Percentiles rank a stretch among this genome's conserved stretches.
Evolutionary conservation across 192 early-diverging fungal species (phyloP).

Genomic region (Coemansia sp.): DNA sequence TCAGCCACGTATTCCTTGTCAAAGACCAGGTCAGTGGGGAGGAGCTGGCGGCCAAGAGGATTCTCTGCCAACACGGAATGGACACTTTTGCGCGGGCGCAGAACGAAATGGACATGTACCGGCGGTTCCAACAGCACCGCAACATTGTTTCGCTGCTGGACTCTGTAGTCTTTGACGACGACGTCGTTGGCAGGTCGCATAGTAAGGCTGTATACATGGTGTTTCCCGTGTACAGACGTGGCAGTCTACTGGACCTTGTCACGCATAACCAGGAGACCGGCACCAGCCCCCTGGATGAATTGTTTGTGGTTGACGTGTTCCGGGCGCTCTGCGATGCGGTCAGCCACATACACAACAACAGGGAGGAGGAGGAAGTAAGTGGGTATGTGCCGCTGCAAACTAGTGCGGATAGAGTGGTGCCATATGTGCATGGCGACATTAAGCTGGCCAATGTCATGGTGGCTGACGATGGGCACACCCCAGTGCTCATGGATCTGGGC

Average conservation of each 20-base stretch:
- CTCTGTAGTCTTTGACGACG: not conserved
- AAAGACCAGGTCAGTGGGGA: conserved; percentile 50
- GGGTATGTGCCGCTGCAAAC: conserved; percentile 10
- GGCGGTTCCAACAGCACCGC: conserved; percentile 54
- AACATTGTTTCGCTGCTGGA: conserved; percentile 62
- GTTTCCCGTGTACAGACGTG: conserved; percentile 62
- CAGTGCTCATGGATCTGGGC: conserved; percentile 78
- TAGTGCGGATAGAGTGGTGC: conserved; percentile 14
- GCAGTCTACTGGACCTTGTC: conserved; percentile 59
- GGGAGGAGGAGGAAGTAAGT: not conserved
- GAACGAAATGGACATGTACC: conserved; percentile 68
- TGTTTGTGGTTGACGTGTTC: conserved; percentile 60
- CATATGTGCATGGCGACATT: conserved; percentile 71
- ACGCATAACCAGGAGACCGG: conserved; percentile 43
- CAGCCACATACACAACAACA: conserved; percentile 45
- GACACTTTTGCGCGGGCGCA: conserved; percentile 61
- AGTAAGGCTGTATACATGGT: conserved; percentile 64
- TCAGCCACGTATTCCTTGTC: conserved; percentile 66
- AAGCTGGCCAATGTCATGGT: conserved; percentile 75
- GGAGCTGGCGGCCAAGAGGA: conserved; percentile 66
- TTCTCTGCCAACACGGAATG: conserved; percentile 60
- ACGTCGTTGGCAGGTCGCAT: not conserved
- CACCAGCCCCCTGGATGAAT: conserved; percentile 54
- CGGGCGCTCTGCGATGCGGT: conserved; percentile 60
- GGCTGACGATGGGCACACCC: conserved; percentile 61